Evolutionary conservation across 2,329 filamentous ascomycete species (phyloP), one percentile per base, ranked within the genome.

Genomic region (Fusarium palustre): DNA sequence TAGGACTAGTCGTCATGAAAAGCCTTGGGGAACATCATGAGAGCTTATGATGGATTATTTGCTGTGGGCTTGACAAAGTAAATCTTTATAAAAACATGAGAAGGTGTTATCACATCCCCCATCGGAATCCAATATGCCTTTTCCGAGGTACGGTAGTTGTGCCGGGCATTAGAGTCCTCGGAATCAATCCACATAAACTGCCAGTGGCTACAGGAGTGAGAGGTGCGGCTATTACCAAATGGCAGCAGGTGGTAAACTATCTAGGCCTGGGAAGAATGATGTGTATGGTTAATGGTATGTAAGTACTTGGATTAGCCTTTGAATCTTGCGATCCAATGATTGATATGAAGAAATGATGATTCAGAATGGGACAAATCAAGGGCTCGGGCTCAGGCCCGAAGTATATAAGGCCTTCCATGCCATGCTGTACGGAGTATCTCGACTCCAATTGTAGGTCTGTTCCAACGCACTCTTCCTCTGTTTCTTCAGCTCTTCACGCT

Each of bases 111-210:
- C 24, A 8, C 20, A 41, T 28, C 13, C 38, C 36, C n/a, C 12
- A 22, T 38, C 38, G 33, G 34, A 56, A 39, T n/a, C 8, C 45
- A 46, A 39, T 22, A 15, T 18, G 20, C 18, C 25, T n/a, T n/a
- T 31, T 48, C 61, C 43, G 52, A 49, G 52, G 59, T 22, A 39
- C 45, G 52, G 59, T 41, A 64, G 33, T 50, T 64, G 31, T 58
- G n/a, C 24, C 33, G 45, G 38, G 28, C 50, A 58, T 49, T 36
- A 22, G 38, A 42, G 31, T 24, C 50, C 59, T n/a, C 45, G 28
- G 33, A 50, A n/a, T 30, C 25, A 57, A 25, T 43, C 24, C 31
- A 28, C 18, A 28, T 42, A 31, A 57, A 36, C 16, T 30, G 28
- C 31, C 5, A 43, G 33, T 18, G 28, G 38, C 55, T 39, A 28